A percentile compares a stretch with the other conserved stretches of the same genome.
Evolutionary conservation across 768 basidiomycete species (phyloP).

Genomic region (Dioszegia hungarica): DNA sequence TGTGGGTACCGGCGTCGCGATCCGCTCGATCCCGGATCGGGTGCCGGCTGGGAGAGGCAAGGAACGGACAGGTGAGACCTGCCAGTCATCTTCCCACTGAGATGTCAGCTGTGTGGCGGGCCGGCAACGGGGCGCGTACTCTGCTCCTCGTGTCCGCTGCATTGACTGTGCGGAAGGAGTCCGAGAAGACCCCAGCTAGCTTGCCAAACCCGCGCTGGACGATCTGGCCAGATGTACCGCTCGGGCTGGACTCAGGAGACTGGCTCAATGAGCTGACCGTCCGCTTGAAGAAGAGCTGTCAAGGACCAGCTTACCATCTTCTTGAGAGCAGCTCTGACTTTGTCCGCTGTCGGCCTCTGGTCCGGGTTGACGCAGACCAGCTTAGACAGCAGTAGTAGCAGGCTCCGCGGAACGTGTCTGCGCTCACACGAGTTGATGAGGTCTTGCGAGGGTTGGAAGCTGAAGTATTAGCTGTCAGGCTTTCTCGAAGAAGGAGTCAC

Average conservation of each 20-base stretch:
- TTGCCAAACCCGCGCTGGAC: background rate
- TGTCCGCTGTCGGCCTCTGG: slow-evolving; percentile 66
- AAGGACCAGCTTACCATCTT: slow-evolving; percentile 61
- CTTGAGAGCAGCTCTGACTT: slow-evolving; percentile 63
- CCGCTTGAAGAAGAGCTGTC: background rate
- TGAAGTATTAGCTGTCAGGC: slow-evolving; percentile 19
- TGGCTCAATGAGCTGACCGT: background rate
- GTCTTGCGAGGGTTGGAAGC: slow-evolving; percentile 56
- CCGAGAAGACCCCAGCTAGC: background rate
- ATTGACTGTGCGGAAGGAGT: no score
- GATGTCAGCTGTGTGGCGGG: background rate
- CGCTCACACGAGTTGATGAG: slow-evolving; percentile 61
- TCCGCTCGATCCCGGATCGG: no score
- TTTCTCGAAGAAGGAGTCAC: background rate
- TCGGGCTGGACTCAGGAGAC: background rate
- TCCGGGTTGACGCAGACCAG: slow-evolving; percentile 62
- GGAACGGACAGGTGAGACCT: slow-evolving; percentile 1
- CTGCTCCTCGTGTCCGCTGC: no score
- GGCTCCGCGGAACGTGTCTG: slow-evolving; percentile 67
- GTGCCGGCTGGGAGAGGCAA: background rate
- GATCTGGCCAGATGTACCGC: background rate
- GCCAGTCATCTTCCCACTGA: slow-evolving; percentile 4
- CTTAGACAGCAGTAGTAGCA: slow-evolving; percentile 67
- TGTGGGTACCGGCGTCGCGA: no score
- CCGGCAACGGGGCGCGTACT: no score